Conservation (phyloP, 2,329 filamentous ascomycete species). For the Neofusicoccum laricinum region DNA sequence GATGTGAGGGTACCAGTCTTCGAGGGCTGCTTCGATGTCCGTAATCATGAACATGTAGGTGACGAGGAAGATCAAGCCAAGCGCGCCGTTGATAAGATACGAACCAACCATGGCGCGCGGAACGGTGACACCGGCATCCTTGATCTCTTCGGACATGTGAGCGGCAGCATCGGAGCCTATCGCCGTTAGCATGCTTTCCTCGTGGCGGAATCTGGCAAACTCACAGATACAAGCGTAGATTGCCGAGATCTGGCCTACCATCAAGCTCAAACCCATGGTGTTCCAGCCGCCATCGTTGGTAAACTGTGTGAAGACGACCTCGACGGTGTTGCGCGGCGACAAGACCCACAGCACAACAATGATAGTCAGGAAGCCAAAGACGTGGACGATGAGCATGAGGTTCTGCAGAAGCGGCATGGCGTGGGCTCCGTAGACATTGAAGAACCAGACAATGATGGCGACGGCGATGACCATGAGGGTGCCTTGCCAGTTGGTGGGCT, state of each 20-base stretch:
- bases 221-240: conserved; percentile 24
- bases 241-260: conserved; percentile 42
- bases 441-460: conserved; percentile 40
- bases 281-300: conserved; percentile 40
- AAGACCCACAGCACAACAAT: conserved; percentile 39
- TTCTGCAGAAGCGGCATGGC: conserved; percentile 35
- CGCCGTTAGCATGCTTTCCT: background rate
- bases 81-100: conserved; percentile 19
- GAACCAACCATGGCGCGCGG: conserved; percentile 19
- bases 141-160: conserved; percentile 18
- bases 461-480: conserved; percentile 49
- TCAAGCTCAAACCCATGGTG: conserved; percentile 34
- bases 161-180: conserved; percentile 13
- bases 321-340: conserved; percentile 28
- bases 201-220: background rate
- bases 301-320: conserved; percentile 33
- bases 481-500: conserved; percentile 45
- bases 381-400: conserved; percentile 38
- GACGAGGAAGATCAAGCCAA: conserved; percentile 20
- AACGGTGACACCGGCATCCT: conserved; percentile 17
- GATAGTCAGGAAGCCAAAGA: conserved; percentile 45
- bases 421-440: conserved; percentile 37
- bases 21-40: conserved; percentile 1
- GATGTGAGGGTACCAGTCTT: conserved; percentile 12
- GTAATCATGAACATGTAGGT: conserved; percentile 22